These are phyloP conservation scores for Teunomyces gatunensis DNA, from an alignment of 805 yeast species.

Conservation along the genomic window DNA sequence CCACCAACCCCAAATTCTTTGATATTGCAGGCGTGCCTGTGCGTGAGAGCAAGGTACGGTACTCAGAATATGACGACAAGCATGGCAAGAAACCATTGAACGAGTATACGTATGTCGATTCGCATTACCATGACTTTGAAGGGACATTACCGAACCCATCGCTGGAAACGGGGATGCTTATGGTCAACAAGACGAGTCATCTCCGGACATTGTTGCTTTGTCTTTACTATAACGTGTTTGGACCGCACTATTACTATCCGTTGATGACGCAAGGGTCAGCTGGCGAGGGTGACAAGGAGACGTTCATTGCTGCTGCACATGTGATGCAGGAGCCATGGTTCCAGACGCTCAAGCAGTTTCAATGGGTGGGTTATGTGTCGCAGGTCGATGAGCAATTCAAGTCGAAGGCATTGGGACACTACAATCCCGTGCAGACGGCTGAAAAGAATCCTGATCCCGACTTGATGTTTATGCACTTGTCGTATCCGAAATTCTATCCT, in stretches of 20 bases:
- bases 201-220: conserved; percentile 56
- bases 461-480: conserved; percentile 52
- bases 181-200: conserved; percentile 60
- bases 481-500: conserved; percentile 52
- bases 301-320: conserved; percentile 67
- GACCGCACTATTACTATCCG: conserved; percentile 66
- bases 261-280: conserved; percentile 69
- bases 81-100: conserved; percentile 24
- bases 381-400: conserved; percentile 18
- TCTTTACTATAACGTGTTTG: conserved; percentile 61
- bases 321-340: conserved; percentile 47
- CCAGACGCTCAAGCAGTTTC: conserved; percentile 49
- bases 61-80: conserved; percentile 33
- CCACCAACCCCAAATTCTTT: conserved; percentile 59
- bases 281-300: conserved; percentile 82
- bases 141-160: conserved; percentile 67
- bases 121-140: conserved; percentile 57
- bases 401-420: conserved; percentile 33
- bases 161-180: conserved; percentile 67
- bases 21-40: conserved; percentile 48
- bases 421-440: conserved; percentile 35
- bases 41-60: conserved; percentile 31
- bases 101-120: conserved; percentile 22
- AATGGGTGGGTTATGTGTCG: conserved; percentile 37
- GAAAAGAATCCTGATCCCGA: conserved; percentile 12